phyloP scores from a whole-genome alignment of 208 protist species.

The Crithidia expoeki region DNA sequence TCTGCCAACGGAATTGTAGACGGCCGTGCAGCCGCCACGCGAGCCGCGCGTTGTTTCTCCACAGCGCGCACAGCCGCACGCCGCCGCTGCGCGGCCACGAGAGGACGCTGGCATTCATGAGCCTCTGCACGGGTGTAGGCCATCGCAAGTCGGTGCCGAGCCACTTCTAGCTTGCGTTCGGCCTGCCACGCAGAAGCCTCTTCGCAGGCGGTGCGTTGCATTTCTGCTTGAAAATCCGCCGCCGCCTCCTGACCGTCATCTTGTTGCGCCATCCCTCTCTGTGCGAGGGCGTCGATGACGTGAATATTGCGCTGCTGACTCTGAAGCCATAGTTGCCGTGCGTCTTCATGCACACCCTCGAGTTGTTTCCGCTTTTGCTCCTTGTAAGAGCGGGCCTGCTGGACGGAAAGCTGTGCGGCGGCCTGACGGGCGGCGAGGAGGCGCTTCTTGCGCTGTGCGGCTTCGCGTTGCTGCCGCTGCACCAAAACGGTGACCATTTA shows the following conservation, averaged over 20 bases:
- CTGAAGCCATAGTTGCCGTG: constrained; percentile 42
- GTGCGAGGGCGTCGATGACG: constrained; percentile 37
- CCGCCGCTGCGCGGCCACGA: constrained; percentile 27
- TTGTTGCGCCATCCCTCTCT: constrained; percentile 24
- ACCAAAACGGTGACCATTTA: constrained; percentile 74
- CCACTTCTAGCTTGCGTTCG: constrained; percentile 51
- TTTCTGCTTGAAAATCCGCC: constrained; percentile 13
- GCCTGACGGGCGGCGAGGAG: constrained; percentile 52
- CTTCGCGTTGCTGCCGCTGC: constrained; percentile 53
- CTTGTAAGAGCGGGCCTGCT: constrained; percentile 52
- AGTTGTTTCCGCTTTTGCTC: constrained; percentile 52
- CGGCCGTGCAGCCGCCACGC: constrained; percentile 23
- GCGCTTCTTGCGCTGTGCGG: constrained; percentile 51
- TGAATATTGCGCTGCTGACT: constrained; percentile 31
- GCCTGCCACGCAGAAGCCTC: constrained; percentile 66
- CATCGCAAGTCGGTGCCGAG: constrained; percentile 54
- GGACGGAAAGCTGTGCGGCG: constrained; percentile 43
- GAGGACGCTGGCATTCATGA: constrained; percentile 17
- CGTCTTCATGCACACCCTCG: constrained; percentile 30
- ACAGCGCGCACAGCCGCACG: constrained; percentile 26
- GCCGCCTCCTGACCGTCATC: constrained; percentile 29
- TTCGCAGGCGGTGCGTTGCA: constrained; percentile 33
- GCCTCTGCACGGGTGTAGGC: constrained; percentile 35
- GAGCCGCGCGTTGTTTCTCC: constrained; percentile 30
- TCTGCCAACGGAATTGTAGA: constrained; percentile 2